Evolutionary conservation across 495 filamentous ascomycete species (phyloP), one percentile per base, ranked within the genome.

Genomic region (Aeminium ludgeri): DNA sequence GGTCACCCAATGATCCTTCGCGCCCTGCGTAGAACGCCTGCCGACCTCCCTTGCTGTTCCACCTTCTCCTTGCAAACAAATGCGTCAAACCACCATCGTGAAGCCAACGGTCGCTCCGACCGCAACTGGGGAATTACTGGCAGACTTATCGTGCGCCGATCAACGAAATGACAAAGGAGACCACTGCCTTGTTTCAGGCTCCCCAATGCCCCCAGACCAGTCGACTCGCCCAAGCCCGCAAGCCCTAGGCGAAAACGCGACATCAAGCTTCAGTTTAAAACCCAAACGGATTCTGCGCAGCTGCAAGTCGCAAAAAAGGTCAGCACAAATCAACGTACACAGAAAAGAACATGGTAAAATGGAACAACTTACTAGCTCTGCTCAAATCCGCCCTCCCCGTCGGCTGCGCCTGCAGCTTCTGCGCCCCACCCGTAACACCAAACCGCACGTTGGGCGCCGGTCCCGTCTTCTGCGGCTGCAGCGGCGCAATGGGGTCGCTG

Each of bases 381-480:
- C 75, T 64, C 49, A 96, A 68, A 57, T 96, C 94, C 40, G 89
- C 89, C 67, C 78, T 76, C 50, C 89, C 91, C 19, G 89, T 97
- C 17, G 86, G 71, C 65, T 97, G 89, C 23, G 86, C 81, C 44
- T 73, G 70, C 52, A 96, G 62, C 56, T 82, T 86, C 59, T 84
- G 83, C 23, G 68, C 59, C 8, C 73, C 75, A 15, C 61, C 61
- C 48, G 68, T 64, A 34, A 93, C 78, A 17, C 89, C 89, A 53
- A 97, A 97, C 46, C 85, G 67, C 15, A 97, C 73, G 13, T 85
- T 75, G 23, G 89, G 89, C 25, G 89, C 63, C n/a, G 89, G 91
- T 0, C 89, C 89, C 2, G 89, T 97, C 66, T 86, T 79, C 59
- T 97, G 89, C 25, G 89, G 76, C 35, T 75, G 59, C 42, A 97